Evolutionary conservation across 305 asterid genomes (phyloP), one percentile per base, ranked within the genome.

Genomic region (Ajuga reptans): DNA sequence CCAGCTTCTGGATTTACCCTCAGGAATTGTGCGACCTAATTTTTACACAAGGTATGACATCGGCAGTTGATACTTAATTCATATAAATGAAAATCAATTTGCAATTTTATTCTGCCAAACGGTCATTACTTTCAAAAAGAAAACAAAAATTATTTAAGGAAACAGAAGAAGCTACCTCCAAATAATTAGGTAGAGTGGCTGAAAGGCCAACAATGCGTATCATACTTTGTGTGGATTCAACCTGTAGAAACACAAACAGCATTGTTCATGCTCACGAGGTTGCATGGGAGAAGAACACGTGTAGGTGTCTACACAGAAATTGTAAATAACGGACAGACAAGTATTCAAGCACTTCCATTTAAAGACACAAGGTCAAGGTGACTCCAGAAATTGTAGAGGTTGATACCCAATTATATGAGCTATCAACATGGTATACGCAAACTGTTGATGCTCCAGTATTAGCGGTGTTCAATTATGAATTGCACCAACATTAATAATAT

Each of bases 181-280:
- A 79, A 82, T 93, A 93, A 74, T 89, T 90, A 70, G 99, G 99
- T 62, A 93, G 82, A 53, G 97, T 93, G 74, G 99, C 99, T 75
- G 99, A 93, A 78, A 93, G 96, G 67, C 99, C 99, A 73, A 93
- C 99, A 36, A 93, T 90, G 64, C 99, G 97, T 41, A 93, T 93
- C 99, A 93, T 93, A 77, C 95, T 87, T 78, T 93, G 99, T 12
- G 97, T 84, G 68, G 96, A 89, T 80, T 93, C 99, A 60, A 93
- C 99, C 99, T 90, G 95, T 65, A 74, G 57, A 71, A 75, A 73
- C 66, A 70, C 69, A 51, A 72, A 76, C 42, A 63, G 46, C 27
- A 69, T 4, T 53, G 55, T 62, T 72, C 61, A 74, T 71, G 56
- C 42, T 39, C 31, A 61, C 15, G 42, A 49, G 58, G 12, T 14